These are phyloP conservation scores for Tulasnella sp. DNA, from an alignment of 768 basidiomycete species.

Conservation along the genomic window DNA sequence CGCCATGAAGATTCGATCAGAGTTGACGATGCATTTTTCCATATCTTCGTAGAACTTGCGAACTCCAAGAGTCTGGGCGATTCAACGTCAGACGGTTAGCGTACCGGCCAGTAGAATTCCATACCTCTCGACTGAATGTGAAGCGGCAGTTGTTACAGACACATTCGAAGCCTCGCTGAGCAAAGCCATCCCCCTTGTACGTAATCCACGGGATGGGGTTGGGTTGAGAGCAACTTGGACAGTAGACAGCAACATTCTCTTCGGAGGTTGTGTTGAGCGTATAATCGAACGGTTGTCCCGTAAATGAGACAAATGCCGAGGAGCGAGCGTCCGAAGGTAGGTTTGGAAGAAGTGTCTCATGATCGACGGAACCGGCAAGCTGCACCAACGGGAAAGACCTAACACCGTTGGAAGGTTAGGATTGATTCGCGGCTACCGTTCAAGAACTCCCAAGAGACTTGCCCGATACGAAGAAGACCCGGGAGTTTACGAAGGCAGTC, in stretches of 20 bases:
- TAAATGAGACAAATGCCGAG: background rate
- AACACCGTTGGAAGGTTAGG: slow-evolving; percentile 4
- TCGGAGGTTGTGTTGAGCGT: background rate
- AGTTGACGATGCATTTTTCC: no score
- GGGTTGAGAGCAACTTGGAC: background rate
- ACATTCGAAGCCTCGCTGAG: slow-evolving; percentile 18
- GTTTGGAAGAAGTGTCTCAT: no score
- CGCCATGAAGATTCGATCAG: no score
- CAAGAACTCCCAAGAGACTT: background rate
- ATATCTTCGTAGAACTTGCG: no score
- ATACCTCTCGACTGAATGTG: no score
- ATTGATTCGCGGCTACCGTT: background rate
- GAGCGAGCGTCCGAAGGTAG: background rate
- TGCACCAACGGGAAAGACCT: background rate
- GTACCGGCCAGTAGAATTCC: no score
- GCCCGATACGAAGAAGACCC: background rate
- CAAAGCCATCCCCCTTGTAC: slow-evolving; percentile 10
- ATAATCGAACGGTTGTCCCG: slow-evolving; percentile 8
- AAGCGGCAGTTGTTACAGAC: no score
- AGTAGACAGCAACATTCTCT: background rate
- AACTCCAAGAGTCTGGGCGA: no score
- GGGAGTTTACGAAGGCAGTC: slow-evolving; percentile 4
- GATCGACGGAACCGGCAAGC: background rate
- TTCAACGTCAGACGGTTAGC: no score
- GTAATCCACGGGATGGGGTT: slow-evolving; percentile 12